These are phyloP conservation scores for Aspergillus sergii DNA, from an alignment of 2,329 filamentous ascomycete species.

Conservation along the genomic window DNA sequence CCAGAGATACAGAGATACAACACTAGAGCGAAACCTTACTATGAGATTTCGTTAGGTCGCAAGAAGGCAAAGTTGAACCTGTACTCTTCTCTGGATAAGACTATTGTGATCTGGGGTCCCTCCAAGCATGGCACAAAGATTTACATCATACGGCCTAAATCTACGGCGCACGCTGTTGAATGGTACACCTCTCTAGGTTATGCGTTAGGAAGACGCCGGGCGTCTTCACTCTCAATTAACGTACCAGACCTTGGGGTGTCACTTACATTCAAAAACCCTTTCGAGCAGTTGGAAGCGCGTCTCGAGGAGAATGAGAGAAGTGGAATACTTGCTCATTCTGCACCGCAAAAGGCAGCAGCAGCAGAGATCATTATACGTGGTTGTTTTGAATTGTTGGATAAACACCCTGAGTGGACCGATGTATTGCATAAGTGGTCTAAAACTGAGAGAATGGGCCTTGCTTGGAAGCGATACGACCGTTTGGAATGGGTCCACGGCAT, in stretches of 20 bases:
- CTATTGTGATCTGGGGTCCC: conserved; percentile 64
- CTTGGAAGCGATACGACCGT: conserved; percentile 70
- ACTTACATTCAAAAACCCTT: conserved; percentile 62
- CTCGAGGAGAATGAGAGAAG: conserved; percentile 47
- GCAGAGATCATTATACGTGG: conserved; percentile 59
- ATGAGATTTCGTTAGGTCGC: conserved; percentile 59
- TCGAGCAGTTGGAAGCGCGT: conserved; percentile 49
- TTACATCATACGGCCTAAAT: conserved; percentile 64
- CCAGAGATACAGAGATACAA: conserved; percentile 59
- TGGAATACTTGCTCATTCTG: conserved; percentile 38
- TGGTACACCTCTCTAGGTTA: conserved; percentile 69
- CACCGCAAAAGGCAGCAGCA: conserved; percentile 55
- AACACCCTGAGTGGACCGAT: conserved; percentile 60
- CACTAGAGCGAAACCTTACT: conserved; percentile 57
- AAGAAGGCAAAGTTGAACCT: conserved; percentile 62
- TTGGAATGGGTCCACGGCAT: conserved; percentile 69
- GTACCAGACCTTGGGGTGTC: conserved; percentile 65
- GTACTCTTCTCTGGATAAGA: conserved; percentile 69
- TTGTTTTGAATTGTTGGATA: conserved; percentile 61
- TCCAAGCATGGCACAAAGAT: conserved; percentile 59
- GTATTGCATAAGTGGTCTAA: conserved; percentile 62
- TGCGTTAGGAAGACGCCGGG: conserved; percentile 60
- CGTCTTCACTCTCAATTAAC: conserved; percentile 60
- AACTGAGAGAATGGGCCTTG: conserved; percentile 63
- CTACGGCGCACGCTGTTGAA: conserved; percentile 64